Conservation (phyloP, 2,329 filamentous ascomycete species). For the Alternaria gaisen region DNA sequence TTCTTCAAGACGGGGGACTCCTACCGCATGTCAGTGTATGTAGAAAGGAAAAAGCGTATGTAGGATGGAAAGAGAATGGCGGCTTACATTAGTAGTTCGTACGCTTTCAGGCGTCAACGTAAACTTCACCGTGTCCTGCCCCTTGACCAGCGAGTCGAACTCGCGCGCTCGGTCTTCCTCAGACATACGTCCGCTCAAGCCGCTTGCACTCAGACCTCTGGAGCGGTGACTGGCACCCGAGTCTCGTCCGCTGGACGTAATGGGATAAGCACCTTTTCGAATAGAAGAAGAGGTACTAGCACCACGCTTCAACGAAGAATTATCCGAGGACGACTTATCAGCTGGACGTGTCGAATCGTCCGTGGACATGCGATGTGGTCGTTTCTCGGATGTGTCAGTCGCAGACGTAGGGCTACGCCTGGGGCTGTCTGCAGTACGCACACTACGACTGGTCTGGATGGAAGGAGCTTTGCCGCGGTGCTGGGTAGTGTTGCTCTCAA, state of each 20-base stretch:
- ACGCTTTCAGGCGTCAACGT: conserved; percentile 59
- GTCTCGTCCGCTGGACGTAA: conserved; percentile 44
- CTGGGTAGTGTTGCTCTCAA: conserved; percentile 24
- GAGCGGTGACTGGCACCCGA: conserved; percentile 46
- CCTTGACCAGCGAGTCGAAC: conserved; percentile 59
- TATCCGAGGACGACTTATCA: conserved; percentile 40
- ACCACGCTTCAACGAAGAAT: conserved; percentile 42
- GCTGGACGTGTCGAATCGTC: conserved; percentile 33
- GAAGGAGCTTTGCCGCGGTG: conserved; percentile 18
- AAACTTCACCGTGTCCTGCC: conserved; percentile 60
- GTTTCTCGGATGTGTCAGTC: conserved; percentile 25
- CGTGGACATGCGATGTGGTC: conserved; percentile 30
- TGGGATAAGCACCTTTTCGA: conserved; percentile 39
- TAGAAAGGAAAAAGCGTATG: neutral
- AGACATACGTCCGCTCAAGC: conserved; percentile 45
- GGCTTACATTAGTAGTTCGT: conserved; percentile 56
- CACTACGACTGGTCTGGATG: conserved; percentile 17
- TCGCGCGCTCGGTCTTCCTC: conserved; percentile 53
- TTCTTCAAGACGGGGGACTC: conserved; percentile 32
- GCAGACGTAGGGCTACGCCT: conserved; percentile 29
- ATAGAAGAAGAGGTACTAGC: conserved; percentile 44
- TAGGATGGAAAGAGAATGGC: neutral
- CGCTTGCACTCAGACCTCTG: conserved; percentile 28
- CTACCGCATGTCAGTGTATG: conserved; percentile 24
- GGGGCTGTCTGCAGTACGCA: conserved; percentile 21